Evolutionary conservation across 441 rosid genomes (phyloP).

Genomic region (Rhodomyrtus psidioides): DNA sequence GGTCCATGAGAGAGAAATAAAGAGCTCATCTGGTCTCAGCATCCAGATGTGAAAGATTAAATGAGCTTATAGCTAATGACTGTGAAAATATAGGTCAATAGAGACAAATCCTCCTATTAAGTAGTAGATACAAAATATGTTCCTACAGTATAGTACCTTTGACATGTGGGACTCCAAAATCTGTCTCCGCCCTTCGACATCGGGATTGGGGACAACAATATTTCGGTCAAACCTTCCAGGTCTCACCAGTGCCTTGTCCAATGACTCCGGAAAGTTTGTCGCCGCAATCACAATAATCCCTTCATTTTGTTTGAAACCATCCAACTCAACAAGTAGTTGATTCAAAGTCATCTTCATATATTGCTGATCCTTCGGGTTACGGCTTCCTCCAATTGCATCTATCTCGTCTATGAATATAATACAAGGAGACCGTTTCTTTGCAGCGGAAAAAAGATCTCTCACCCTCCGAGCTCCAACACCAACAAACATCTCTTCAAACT

Average conservation of each 20-base stretch:
- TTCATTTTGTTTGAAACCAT: slow-evolving; percentile 95
- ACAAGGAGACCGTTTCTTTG: slow-evolving; percentile 88
- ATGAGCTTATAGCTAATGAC: background rate
- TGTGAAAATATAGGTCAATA: background rate
- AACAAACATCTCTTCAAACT: slow-evolving; percentile 97
- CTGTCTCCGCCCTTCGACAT: slow-evolving; percentile 89
- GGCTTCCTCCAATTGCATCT: slow-evolving; percentile 95
- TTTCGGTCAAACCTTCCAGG: slow-evolving; percentile 98
- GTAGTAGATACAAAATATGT: background rate
- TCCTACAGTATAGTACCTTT: slow-evolving; percentile 42
- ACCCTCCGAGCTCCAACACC: slow-evolving; percentile 98
- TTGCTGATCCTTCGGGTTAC: slow-evolving; percentile 82
- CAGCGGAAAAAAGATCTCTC: slow-evolving; percentile 93
- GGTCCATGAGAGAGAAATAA: background rate
- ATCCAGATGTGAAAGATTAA: background rate
- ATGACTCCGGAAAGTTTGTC: slow-evolving; percentile 86
- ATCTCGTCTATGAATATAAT: slow-evolving; percentile 91
- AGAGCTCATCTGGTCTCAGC: background rate
- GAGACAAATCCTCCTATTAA: background rate
- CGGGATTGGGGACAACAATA: slow-evolving; percentile 91
- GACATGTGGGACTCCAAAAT: slow-evolving; percentile 92
- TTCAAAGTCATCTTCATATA: slow-evolving; percentile 96
- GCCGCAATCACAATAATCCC: slow-evolving; percentile 95
- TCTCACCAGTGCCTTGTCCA: slow-evolving; percentile 92
- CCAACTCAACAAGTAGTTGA: slow-evolving; percentile 88